These are phyloP conservation scores for Aspergillus carlsbadensis DNA, from an alignment of 495 filamentous ascomycete species.

Conservation along the genomic window DNA sequence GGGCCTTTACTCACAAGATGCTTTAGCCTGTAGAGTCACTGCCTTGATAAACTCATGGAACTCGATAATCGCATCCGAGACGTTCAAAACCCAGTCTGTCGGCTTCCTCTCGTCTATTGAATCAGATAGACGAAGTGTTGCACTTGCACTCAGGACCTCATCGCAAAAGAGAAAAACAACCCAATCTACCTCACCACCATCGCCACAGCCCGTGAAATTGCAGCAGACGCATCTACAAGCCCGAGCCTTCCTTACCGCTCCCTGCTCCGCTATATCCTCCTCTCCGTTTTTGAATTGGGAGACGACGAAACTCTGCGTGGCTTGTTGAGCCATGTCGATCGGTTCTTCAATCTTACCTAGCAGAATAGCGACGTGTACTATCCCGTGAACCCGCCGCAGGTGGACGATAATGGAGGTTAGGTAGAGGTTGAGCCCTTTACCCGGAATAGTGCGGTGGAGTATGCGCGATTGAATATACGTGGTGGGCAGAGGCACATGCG, in stretches of 20 bases:
- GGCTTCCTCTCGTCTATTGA: constrained; percentile 5
- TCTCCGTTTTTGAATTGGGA: constrained; percentile 31
- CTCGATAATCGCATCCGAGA: constrained; percentile 10
- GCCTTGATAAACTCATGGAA: constrained; percentile 36
- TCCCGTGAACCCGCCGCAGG: constrained; percentile 16
- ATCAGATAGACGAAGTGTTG: too few species aligned
- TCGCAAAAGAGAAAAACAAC: not conserved
- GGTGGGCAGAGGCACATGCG: constrained; percentile 37
- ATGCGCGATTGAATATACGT: constrained; percentile 31
- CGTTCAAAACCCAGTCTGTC: not conserved
- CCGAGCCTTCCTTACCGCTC: constrained; percentile 8
- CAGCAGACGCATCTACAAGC: not conserved
- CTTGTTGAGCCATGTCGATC: constrained; percentile 27
- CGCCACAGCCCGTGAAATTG: constrained; percentile 1
- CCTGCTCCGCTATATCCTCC: constrained; percentile 26
- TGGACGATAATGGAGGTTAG: constrained; percentile 26
- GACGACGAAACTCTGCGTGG: constrained; percentile 19
- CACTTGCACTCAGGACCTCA: constrained; percentile 1
- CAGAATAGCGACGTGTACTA: constrained; percentile 32
- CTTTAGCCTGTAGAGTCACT: too few species aligned
- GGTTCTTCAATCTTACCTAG: constrained; percentile 28
- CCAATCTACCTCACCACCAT: not conserved
- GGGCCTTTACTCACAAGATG: too few species aligned
- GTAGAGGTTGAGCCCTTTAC: constrained; percentile 32
- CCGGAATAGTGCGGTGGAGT: constrained; percentile 30